A percentile compares a stretch with the other conserved stretches of the same genome.
Evolutionary conservation across 2,329 filamentous ascomycete species (phyloP).

Genomic region (Curvularia hawaiiensis): DNA sequence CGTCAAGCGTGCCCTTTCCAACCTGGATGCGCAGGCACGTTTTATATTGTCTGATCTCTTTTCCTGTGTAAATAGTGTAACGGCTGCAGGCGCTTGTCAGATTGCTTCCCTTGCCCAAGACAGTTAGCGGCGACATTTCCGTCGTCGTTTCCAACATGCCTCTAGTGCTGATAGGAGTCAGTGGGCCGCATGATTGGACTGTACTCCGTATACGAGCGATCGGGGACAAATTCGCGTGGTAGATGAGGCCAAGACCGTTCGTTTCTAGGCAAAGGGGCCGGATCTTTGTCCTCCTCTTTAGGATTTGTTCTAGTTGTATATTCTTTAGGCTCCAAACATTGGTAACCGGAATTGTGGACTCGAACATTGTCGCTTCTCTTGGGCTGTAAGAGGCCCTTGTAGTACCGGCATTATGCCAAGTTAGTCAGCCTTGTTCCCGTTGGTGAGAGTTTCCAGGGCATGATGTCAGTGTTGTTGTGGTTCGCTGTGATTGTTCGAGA

Average conservation of each 20-base stretch:
- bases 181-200: constrained; percentile 22
- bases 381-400: not conserved
- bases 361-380: constrained; percentile 1
- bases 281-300: constrained; percentile 5
- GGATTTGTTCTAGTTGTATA: constrained; percentile 14
- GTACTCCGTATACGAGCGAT: constrained; percentile 15
- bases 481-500: not conserved
- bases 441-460: not conserved
- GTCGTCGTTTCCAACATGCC: constrained; percentile 21
- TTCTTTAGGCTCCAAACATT: constrained; percentile 3
- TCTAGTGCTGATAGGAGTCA: constrained; percentile 18
- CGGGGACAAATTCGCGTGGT: constrained; percentile 18
- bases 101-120: not conserved
- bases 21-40: constrained; percentile 8
- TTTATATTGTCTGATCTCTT: constrained; percentile 27
- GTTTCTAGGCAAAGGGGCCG: constrained; percentile 1
- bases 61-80: not conserved
- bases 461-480: not conserved
- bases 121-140: not conserved
- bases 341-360: constrained; percentile 10
- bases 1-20: constrained; percentile 38
- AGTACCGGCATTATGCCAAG: not conserved
- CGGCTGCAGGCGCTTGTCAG: not conserved
- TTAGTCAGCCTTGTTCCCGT: not conserved
- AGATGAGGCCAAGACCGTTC: constrained; percentile 4